Conservation (phyloP, 164 flowering plant genomes). For the Stephania yunnanensis region DNA sequence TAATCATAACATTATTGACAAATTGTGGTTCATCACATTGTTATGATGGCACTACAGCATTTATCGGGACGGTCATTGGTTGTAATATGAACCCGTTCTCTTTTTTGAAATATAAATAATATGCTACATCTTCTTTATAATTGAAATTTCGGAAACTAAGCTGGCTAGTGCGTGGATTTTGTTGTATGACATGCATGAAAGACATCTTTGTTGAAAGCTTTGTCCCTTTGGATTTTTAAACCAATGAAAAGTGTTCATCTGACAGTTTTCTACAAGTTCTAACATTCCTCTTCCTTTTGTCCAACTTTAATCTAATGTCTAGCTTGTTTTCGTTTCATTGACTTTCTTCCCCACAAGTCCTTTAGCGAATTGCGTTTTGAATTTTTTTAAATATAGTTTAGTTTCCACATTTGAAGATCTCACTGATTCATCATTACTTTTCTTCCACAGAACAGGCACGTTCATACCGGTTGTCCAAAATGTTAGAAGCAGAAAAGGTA, state of each 20-base stretch:
- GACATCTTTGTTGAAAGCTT: neutral
- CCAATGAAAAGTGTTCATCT: no score
- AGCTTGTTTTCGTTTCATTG: neutral
- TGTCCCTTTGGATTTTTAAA: neutral
- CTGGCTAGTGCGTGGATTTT: neutral
- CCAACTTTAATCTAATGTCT: neutral
- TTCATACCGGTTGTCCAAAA: slow-evolving; percentile 30
- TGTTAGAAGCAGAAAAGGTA: slow-evolving; percentile 52
- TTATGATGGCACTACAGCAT: neutral
- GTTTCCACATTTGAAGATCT: slow-evolving; percentile 9
- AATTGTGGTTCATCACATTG: neutral
- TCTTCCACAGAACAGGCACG: slow-evolving; percentile 40
- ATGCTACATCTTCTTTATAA: neutral
- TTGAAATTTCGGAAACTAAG: neutral
- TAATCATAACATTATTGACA: neutral
- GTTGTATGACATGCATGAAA: neutral
- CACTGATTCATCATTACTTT: slow-evolving; percentile 8
- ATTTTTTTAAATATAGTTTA: neutral
- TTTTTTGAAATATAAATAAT: neutral
- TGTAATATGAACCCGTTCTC: neutral
- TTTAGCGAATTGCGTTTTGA: neutral
- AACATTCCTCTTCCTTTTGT: neutral
- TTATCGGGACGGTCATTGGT: neutral
- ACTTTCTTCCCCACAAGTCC: neutral
- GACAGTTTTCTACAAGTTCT: neutral